Base-by-base conservation (phyloP, 306 rosid genomes). In the Amphicarpaea edgeworthii region DNA sequence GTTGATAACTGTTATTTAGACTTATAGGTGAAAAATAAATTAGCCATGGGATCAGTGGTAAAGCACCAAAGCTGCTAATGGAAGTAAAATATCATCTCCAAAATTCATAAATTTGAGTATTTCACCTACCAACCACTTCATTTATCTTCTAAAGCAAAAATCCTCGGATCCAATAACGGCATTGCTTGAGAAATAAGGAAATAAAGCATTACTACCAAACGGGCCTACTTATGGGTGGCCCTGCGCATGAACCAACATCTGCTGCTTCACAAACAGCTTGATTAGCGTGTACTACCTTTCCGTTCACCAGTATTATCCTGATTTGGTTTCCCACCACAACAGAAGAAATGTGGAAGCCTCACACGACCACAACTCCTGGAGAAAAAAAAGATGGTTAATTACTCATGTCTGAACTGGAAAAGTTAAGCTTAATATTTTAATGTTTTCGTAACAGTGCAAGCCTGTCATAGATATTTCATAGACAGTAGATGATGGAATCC, bases 261-360 rank as follows among this genome's bases (percentile, higher is more conserved):
- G 38, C 53, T 50, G 77, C 78, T 67, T 43, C 11, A 21, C 43
- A 77, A 54, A 72, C 21, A 76, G 49, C 51, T 82, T 46, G 45
- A 81, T 77, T 67, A 77, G 55, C 61, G 54, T 73, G 66, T 28
- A 30, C 77, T 37, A 30, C 74, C 70, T 32, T 66, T 77, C 67
- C 72, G 74, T 41, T 60, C 80, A 21, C 70, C 81, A 15, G 38
- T 19, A 47, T 69, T 28, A 46, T 47, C 79, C 38, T 30, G 63
- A 7, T 50, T 63, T 4, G 75, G 85, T 30, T 77, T 69, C 47
- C 88, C 88, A 73, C 88, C 70, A 40, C 88, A 84, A 54, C 85
- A 81, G 57, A 60, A 84, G 81, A 68, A 84, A 70, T 81, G 88
- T 40, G 88, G 85, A 81, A 81, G 85, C 78, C 78, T 77, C 58